Conservation (phyloP, 805 yeast species). For the Metschnikowia arizonensis region DNA sequence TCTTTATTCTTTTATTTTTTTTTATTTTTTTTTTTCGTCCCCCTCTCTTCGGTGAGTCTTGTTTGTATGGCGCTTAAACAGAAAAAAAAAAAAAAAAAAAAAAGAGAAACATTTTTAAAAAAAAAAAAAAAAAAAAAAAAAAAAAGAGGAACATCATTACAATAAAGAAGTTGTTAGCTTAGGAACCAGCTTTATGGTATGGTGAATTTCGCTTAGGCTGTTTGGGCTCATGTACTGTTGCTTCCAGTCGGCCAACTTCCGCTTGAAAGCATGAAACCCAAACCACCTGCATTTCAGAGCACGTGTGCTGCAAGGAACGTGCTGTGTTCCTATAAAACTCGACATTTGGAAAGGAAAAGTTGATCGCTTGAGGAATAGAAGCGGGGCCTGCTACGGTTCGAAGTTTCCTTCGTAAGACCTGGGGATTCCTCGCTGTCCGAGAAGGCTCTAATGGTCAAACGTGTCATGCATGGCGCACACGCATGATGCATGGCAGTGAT, state of each 20-base stretch:
- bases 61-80: constrained; percentile 2
- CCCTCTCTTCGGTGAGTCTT: neutral
- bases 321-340: neutral
- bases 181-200: neutral
- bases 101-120: neutral
- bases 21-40: neutral
- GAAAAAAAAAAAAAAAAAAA: no score
- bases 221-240: neutral
- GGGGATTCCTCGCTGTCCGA: neutral
- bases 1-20: neutral
- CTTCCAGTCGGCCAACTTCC: neutral
- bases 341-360: neutral
- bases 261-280: neutral
- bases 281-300: neutral
- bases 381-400: neutral
- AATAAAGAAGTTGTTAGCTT: neutral
- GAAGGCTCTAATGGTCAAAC: neutral
- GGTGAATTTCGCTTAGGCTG: neutral
- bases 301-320: neutral
- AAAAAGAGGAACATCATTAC: neutral
- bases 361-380: neutral
- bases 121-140: neutral
- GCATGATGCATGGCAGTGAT: constrained; percentile 4
- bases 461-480: constrained; percentile 1
- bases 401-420: neutral